Evolutionary conservation across 192 early-diverging fungal genomes (phyloP), one percentile per base, ranked within the genome.

Genomic region (Coemansia sp.): DNA sequence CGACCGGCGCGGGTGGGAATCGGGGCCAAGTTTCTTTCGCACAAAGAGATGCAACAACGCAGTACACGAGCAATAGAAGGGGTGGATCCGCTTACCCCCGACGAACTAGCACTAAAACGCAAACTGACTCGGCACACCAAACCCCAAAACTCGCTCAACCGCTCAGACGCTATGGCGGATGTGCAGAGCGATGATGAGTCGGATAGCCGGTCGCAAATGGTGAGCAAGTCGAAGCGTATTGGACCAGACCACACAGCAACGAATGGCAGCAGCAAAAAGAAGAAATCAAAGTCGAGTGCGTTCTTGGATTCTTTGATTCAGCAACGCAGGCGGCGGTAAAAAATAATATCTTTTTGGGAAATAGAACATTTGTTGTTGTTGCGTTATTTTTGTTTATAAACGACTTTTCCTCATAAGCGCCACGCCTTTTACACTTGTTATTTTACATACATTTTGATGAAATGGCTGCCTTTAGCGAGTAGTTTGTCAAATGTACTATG

Each of bases 1-100:
- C 65, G 75, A 1, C 75, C 75, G 24, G 65, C 75, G 13, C 58
- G 75, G 12, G 59, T 78, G 14, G 75, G 75, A 20, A 66, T 78
- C 3, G 75, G 75, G 5, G 75, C 75, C n/a, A 78, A 78, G 26
- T 78, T 69, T 12, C 62, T 78, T 19, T 73, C 75, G 16, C 75
- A 78, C 66, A 68, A 65, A 19, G 70, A 72, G 48, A 73, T 78
- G 69, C 58, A 45, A n/a, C 41, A 45, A 45, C 20, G 26, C 38
- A 9, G 24, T 50, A 22, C 23, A 27, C 8, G 51, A 14, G 12
- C 49, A 45, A 20, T 59, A 22, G 35, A 43, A 12, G 38, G 29
- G 24, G 24, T 22, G 2, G 61, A 61, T 16, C 43, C 64, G 38
- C 57, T 73, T 41, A 66, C 69, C 2, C 27, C 63, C 13, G 59